Conservation (phyloP, 345 rosid species). For the Arabidopsis arenosa region DNA sequence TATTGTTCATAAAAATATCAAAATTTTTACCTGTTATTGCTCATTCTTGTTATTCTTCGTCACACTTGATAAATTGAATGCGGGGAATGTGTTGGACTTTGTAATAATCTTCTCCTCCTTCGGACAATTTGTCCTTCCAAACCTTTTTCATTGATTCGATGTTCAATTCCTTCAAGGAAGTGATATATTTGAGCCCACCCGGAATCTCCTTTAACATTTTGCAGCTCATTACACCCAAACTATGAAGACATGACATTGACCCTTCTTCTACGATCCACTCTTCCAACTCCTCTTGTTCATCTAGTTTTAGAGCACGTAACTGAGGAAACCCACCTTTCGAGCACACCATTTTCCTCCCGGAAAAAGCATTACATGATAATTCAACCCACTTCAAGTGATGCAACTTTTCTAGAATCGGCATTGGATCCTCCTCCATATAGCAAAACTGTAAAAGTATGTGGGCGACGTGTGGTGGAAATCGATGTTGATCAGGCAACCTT, state of each 20-base stretch:
- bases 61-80: background rate
- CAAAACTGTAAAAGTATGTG: background rate
- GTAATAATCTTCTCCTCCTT: background rate
- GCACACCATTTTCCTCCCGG: background rate
- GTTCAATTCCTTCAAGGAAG: background rate
- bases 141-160: background rate
- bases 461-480: background rate
- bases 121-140: background rate
- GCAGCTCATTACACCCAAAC: background rate
- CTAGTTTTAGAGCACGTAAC: background rate
- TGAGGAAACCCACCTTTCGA: background rate
- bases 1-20: too few relatives aligned
- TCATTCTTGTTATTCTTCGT: too few relatives aligned
- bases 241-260: background rate
- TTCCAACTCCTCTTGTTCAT: background rate
- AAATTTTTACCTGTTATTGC: too few relatives aligned
- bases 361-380: rapidly evolving
- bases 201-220: background rate
- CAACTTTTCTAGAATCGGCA: constrained; percentile 11
- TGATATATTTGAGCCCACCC: background rate
- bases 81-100: background rate
- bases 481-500: background rate
- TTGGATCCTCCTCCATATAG: background rate
- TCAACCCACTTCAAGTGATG: background rate
- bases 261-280: constrained; percentile 2